These are phyloP conservation scores for Phytophthora quininea DNA, from an alignment of 352 stramenopile genomes.

Conservation along the genomic window DNA sequence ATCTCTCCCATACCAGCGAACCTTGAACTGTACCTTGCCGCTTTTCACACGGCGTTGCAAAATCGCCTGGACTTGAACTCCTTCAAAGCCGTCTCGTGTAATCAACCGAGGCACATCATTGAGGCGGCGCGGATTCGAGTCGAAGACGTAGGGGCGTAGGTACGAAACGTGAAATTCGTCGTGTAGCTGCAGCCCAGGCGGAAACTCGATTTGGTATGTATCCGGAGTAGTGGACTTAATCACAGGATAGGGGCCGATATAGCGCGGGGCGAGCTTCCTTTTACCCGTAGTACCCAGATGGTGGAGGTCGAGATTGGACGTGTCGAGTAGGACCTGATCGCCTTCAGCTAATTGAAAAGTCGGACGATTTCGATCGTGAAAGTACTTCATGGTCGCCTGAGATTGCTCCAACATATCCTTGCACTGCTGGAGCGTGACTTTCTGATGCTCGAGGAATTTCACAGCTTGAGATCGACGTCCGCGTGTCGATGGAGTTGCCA, in stretches of 20 bases:
- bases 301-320: not conserved
- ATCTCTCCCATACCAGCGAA: not conserved
- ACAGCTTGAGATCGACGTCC: not conserved
- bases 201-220: not conserved
- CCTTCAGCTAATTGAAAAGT: not conserved
- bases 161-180: constrained; percentile 9
- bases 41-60: not conserved
- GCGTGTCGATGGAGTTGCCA: not conserved
- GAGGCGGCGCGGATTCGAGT: constrained; percentile 1
- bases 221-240: not conserved
- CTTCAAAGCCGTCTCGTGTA: not conserved
- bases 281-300: not conserved
- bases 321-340: constrained; percentile 1
- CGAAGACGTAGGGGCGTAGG: not conserved
- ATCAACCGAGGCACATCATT: constrained; percentile 1
- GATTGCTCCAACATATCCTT: not conserved
- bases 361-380: not conserved
- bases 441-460: not conserved
- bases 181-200: constrained; percentile 4
- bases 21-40: not conserved
- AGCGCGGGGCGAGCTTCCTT: constrained; percentile 4
- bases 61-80: not conserved
- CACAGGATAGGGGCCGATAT: constrained; percentile 5
- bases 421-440: too few species aligned
- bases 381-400: not conserved